phyloP scores from a whole-genome alignment of 2,329 filamentous ascomycete species.

The Pseudogymnoascus sp. region DNA sequence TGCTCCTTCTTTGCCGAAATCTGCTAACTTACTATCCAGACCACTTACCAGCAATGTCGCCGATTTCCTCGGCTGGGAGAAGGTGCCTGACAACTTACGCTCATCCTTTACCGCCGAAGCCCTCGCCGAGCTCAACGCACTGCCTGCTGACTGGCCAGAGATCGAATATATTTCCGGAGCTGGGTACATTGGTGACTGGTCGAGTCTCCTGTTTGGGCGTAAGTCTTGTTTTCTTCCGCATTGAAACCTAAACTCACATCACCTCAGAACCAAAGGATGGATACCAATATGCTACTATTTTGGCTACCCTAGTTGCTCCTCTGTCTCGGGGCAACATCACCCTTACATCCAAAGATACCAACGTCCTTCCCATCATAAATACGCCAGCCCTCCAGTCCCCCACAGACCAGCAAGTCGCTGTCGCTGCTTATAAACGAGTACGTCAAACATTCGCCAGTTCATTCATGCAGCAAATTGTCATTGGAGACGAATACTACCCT shows the following conservation, averaged over 20 bases:
- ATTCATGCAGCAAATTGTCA: conserved; percentile 14
- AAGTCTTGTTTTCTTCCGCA: not conserved
- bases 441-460: conserved; percentile 24
- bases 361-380: conserved; percentile 34
- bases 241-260: not conserved
- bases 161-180: conserved; percentile 14
- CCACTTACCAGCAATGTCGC: conserved; percentile 12
- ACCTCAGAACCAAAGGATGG: conserved; percentile 21
- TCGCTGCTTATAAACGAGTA: conserved; percentile 34
- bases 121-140: conserved; percentile 4
- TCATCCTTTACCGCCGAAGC: not conserved
- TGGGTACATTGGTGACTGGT: conserved; percentile 12
- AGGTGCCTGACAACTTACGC: conserved; percentile 12
- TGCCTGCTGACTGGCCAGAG: conserved; percentile 11
- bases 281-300: conserved; percentile 28
- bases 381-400: conserved; percentile 37
- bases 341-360: conserved; percentile 26
- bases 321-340: conserved; percentile 36
- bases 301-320: conserved; percentile 30
- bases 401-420: conserved; percentile 35
- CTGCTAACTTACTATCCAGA: not conserved
- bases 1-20: not conserved
- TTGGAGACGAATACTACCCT: conserved; percentile 19
- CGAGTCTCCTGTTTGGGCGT: not conserved
- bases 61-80: conserved; percentile 20